Evolutionary conservation across 352 stramenopile species (phyloP), one percentile per base, ranked within the genome.

Genomic region (Globisporangium sylvaticum): DNA sequence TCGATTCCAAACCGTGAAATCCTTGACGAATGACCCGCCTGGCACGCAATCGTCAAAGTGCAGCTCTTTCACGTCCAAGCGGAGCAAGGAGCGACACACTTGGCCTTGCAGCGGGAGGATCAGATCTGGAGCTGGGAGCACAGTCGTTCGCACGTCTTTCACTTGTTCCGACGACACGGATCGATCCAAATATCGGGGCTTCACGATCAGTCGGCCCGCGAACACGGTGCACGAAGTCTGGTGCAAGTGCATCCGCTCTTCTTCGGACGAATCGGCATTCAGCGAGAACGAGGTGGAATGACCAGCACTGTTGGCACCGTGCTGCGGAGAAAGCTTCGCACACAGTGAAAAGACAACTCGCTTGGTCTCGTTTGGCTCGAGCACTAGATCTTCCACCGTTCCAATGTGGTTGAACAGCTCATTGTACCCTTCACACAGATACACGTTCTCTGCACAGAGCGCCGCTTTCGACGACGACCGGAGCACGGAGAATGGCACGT

Each of bases 1-100:
- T 4, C 89, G 87, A 32, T 96, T 96, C 89, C 89, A 96, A 18
- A 96, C 85, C 1, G 89, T 95, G 27, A 96, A 95, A 65, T 96
- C 89, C 62, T 96, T 96, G 7, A 95, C 89, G 50, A 95, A 96
- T 22, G 89, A 94, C 0, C 88, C 88, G 15, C 83, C 84, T 3
- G 89, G 89, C 3, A 96, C 84, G 27, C 89, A 96, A 68, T 95
- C 89, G 37, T 96, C 89, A 59, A 96, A 96, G 69, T 95, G 89
- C 12, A 96, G 73, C 60, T 96, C 89, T 66, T 95, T 94, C 29
- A 95, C 81, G 67, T 96, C 89, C 31, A 96, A 66, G 10, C 89
- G 78, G 67, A 96, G 69, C 32, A 96, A 50, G 12, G 89, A 96
- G 10, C 88, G 87, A 66, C 89, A 96, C 8, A 92, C 87, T 73